A percentile compares a stretch with the other conserved stretches of the same genome.
phyloP scores from a whole-genome alignment of 352 stramenopile genomes.

The Pythium oligandrum region DNA sequence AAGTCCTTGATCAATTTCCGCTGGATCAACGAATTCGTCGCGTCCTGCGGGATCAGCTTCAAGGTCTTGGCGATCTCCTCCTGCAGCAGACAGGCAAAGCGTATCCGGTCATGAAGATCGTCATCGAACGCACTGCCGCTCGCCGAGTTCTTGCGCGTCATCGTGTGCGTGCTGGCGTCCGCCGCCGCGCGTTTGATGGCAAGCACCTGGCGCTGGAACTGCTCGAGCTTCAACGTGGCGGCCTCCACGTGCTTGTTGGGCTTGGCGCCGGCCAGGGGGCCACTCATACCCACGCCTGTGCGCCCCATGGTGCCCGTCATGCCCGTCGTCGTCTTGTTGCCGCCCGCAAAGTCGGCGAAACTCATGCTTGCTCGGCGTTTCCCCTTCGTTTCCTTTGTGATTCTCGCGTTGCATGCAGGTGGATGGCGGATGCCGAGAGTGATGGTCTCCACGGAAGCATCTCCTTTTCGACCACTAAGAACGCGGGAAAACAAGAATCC shows the following conservation, averaged over 20 bases:
- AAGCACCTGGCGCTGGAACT: constrained; percentile 80
- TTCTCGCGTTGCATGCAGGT: not conserved
- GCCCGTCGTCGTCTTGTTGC: constrained; percentile 15
- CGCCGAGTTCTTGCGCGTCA: constrained; percentile 6
- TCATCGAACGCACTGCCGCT: constrained; percentile 42
- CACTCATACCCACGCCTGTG: constrained; percentile 15
- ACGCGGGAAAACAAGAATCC: no score
- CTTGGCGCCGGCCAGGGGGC: constrained; percentile 11
- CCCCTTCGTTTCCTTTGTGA: not conserved
- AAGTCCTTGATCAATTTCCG: constrained; percentile 83
- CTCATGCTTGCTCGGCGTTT: constrained; percentile 29
- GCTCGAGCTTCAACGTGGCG: constrained; percentile 72
- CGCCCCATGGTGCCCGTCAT: constrained; percentile 10
- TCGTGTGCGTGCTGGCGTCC: constrained; percentile 1
- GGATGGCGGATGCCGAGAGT: constrained; percentile 4
- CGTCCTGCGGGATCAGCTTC: constrained; percentile 47
- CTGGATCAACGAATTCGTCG: constrained; percentile 64
- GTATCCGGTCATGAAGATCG: constrained; percentile 79
- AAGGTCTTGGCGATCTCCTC: constrained; percentile 74
- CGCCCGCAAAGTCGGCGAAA: constrained; percentile 56
- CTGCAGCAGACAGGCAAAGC: constrained; percentile 77
- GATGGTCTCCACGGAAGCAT: constrained; percentile 9
- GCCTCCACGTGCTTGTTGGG: constrained; percentile 57
- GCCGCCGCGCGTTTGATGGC: constrained; percentile 64
- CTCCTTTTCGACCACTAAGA: not conserved